Evolutionary conservation across 2,329 filamentous ascomycete genomes (phyloP).

Genomic region (Claviceps pazoutovae): DNA sequence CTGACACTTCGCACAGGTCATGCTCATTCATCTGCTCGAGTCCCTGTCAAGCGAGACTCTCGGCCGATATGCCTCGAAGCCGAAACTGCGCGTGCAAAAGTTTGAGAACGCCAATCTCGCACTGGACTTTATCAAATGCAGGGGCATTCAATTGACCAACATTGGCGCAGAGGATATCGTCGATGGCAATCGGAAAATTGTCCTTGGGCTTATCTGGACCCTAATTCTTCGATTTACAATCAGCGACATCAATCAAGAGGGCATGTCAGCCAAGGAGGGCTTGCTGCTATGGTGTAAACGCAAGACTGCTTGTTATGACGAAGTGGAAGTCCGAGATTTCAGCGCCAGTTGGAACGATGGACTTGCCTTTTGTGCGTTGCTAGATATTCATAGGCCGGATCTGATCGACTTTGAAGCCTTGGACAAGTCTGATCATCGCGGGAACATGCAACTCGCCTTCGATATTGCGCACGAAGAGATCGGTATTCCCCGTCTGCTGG

Average conservation of each 20-base stretch:
- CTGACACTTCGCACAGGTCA: slow-evolving; percentile 42
- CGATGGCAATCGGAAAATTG: slow-evolving; percentile 94
- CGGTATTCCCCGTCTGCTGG: slow-evolving; percentile 85
- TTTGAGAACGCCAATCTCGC: slow-evolving; percentile 98
- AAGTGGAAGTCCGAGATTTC: slow-evolving; percentile 91
- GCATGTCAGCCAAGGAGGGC: slow-evolving; percentile 93
- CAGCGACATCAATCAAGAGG: slow-evolving; percentile 95
- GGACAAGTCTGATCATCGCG: slow-evolving; percentile 85
- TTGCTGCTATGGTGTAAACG: slow-evolving; percentile 92
- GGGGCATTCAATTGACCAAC: slow-evolving; percentile 94
- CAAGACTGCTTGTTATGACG: slow-evolving; percentile 97
- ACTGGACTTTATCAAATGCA: slow-evolving; percentile 80
- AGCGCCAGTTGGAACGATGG: slow-evolving; percentile 95
- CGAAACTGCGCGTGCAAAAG: slow-evolving; percentile 87
- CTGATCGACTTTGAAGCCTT: slow-evolving; percentile 92
- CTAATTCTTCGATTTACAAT: slow-evolving; percentile 97
- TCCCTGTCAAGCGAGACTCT: slow-evolving; percentile 89
- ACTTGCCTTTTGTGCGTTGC: slow-evolving; percentile 84
- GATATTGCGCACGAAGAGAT: slow-evolving; percentile 94
- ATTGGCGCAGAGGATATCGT: slow-evolving; percentile 98
- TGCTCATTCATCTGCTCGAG: slow-evolving; percentile 93
- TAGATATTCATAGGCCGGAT: slow-evolving; percentile 94
- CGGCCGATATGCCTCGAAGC: slow-evolving; percentile 90
- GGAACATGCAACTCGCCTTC: slow-evolving; percentile 97
- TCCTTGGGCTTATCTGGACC: slow-evolving; percentile 94